phyloP scores from a whole-genome alignment of 2,329 filamentous ascomycete genomes.

The Venturia carpophila region DNA sequence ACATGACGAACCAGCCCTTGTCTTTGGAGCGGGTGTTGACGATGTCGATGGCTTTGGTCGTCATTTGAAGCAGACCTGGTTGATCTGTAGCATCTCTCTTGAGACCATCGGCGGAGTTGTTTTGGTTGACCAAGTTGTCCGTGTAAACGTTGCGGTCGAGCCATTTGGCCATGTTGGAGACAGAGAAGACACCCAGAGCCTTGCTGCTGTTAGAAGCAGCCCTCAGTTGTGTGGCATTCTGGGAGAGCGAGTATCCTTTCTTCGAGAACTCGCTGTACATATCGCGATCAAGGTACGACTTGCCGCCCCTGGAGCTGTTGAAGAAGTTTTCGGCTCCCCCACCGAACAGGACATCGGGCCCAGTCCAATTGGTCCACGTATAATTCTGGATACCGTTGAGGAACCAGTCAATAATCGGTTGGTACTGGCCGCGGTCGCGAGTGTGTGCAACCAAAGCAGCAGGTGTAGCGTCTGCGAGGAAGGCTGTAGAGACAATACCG shows the following conservation, averaged over 20 bases:
- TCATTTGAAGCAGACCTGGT: slow-evolving; percentile 83
- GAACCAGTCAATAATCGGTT: slow-evolving; percentile 65
- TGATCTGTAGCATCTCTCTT: slow-evolving; percentile 60
- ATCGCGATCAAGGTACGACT: slow-evolving; percentile 61
- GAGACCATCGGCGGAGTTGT: slow-evolving; percentile 57
- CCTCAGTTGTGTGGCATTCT: slow-evolving; percentile 65
- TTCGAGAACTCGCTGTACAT: slow-evolving; percentile 65
- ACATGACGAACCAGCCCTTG: slow-evolving; percentile 81
- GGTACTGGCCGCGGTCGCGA: slow-evolving; percentile 60
- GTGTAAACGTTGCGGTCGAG: slow-evolving; percentile 76
- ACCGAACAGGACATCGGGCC: slow-evolving; percentile 75
- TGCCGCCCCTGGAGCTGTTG: slow-evolving; percentile 43
- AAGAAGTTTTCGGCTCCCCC: slow-evolving; percentile 78
- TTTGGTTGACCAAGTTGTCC: slow-evolving; percentile 59
- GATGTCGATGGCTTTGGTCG: slow-evolving; percentile 74
- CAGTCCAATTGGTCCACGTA: slow-evolving; percentile 66
- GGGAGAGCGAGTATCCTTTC: slow-evolving; percentile 61
- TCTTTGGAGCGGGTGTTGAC: slow-evolving; percentile 57
- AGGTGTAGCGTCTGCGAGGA: slow-evolving; percentile 73
- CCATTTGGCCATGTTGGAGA: slow-evolving; percentile 72
- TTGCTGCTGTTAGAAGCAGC: slow-evolving; percentile 50
- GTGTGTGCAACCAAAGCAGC: slow-evolving; percentile 68
- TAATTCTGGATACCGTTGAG: slow-evolving; percentile 72
- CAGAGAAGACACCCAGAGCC: slow-evolving; percentile 70
- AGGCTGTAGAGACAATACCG: slow-evolving; percentile 68